Evolutionary conservation across 2,329 filamentous ascomycete genomes (phyloP), one percentile per base, ranked within the genome.

Genomic region (Botrytis paeoniae): DNA sequence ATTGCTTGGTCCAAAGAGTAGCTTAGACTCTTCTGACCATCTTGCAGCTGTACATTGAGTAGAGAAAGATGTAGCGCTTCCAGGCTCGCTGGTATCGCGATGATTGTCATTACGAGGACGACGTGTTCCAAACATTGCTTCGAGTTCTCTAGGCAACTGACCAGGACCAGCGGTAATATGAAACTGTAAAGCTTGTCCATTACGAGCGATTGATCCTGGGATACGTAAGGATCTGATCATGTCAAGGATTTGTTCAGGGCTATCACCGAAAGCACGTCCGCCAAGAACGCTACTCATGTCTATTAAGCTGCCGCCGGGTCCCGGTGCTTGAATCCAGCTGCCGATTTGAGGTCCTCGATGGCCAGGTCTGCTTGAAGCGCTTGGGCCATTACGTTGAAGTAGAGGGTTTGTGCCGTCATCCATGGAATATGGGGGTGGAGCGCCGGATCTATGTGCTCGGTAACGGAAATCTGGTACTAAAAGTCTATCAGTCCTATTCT

Each of bases 351-450:
- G 81, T 62, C 84, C 83, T 65, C 87, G 87, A 14, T 85, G 79
- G 48, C 79, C 79, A 29, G 89, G 86, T 72, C 84, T 83, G 37
- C 80, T 81, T 39, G 82, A 78, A 35, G 84, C 83, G 65, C 80
- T 71, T 54, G 75, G 69, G 64, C 74, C 82, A 63, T 82, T 82
- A 72, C 93, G 91, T 76, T 94, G 92, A 71, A 98, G 88, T 20
- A 98, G 86, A 61, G 95, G 95, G 79, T 98, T 98, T 35, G 90
- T 86, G 5, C 94, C 94, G 80, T 98, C 95, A 76, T 97, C 94
- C 41, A 86, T 86, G 73, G 88, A 86, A 70, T 88, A 83, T 45
- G 87, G 84, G 32, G 83, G 74, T 57, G 77, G 74, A 48, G 85
- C 85, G 64, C 85, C 85, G 70, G 86, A 82, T 73, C 89, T 85